Conservation (phyloP, 768 basidiomycete genomes). For the Trametes villosa region DNA sequence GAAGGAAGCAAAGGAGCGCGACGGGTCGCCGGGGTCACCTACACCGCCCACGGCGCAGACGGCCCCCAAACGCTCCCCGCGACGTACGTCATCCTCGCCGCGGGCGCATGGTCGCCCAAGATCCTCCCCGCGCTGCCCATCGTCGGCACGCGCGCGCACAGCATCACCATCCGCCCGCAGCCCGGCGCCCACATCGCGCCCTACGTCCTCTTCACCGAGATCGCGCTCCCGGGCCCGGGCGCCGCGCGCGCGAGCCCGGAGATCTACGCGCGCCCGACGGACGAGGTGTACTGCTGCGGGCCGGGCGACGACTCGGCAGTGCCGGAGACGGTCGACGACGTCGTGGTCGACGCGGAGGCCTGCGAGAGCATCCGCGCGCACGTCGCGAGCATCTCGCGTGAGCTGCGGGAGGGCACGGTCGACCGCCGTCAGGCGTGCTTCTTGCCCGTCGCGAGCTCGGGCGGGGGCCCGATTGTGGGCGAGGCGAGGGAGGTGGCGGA, state of each 20-base stretch:
- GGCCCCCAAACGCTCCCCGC: slow-evolving; percentile 53
- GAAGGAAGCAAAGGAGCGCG: slow-evolving; percentile 36
- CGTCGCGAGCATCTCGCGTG: slow-evolving; percentile 63
- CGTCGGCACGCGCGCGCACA: slow-evolving; percentile 70
- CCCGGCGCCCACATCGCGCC: slow-evolving; percentile 57
- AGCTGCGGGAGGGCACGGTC: slow-evolving; percentile 56
- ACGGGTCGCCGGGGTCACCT: slow-evolving; percentile 52
- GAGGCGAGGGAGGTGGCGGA: slow-evolving; percentile 56
- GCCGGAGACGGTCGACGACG: slow-evolving; percentile 73
- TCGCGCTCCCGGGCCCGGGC: slow-evolving; percentile 45
- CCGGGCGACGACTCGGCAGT: slow-evolving; percentile 75
- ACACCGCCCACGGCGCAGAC: slow-evolving; percentile 31
- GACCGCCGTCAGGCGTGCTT: slow-evolving; percentile 75
- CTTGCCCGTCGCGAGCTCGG: slow-evolving; percentile 62
- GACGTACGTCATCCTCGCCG: slow-evolving; percentile 74
- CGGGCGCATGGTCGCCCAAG: slow-evolving; percentile 85
- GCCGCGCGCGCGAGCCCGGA: slow-evolving; percentile 63
- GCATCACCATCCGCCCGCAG: slow-evolving; percentile 63
- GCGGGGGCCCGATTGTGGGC: slow-evolving; percentile 76
- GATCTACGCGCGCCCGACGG: slow-evolving; percentile 72
- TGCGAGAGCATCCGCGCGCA: slow-evolving; percentile 60
- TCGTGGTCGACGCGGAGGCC: slow-evolving; percentile 57
- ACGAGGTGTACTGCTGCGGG: slow-evolving; percentile 79
- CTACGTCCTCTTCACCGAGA: slow-evolving; percentile 85
- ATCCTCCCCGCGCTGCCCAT: slow-evolving; percentile 63